Percentiles rank a stretch among this genome's conserved stretches.
Conservation (phyloP, 257 asterid species). For the Scutellaria galericulata region DNA sequence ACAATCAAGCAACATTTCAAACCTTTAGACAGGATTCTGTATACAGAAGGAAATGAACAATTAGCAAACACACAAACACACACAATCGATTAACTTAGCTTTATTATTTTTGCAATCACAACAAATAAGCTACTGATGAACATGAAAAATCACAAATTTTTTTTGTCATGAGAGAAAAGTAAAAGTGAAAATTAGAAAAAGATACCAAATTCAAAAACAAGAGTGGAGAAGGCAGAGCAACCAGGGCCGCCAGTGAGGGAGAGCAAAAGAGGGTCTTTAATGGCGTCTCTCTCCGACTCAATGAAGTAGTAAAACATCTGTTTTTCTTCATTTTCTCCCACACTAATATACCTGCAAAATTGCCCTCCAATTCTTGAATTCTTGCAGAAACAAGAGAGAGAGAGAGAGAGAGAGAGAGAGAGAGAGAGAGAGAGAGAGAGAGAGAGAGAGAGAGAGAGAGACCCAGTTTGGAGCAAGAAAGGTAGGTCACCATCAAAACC, state of each 20-base stretch:
- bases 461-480: slow-evolving; percentile 58
- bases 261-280: slow-evolving; percentile 51
- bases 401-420: background rate
- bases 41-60: background rate
- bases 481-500: slow-evolving; percentile 42
- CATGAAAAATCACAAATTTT: background rate
- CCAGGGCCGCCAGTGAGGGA: slow-evolving; percentile 69
- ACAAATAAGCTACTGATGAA: background rate
- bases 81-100: background rate
- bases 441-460: background rate
- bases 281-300: slow-evolving; percentile 47
- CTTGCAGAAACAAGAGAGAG: no score
- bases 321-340: slow-evolving; percentile 39
- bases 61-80: background rate
- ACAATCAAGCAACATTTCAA: slow-evolving; percentile 3
- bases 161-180: background rate
- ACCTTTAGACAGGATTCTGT: no score
- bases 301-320: slow-evolving; percentile 55
- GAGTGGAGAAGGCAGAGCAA: slow-evolving; percentile 50
- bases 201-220: slow-evolving; percentile 50
- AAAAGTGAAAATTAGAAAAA: background rate
- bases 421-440: slow-evolving; percentile 14
- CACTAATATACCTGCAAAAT: slow-evolving; percentile 46
- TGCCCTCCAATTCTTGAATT: background rate
- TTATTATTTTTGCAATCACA: background rate